These are phyloP conservation scores for Globisporangium acanthophoron DNA, from an alignment of 352 stramenopile genomes.

Conservation along the genomic window DNA sequence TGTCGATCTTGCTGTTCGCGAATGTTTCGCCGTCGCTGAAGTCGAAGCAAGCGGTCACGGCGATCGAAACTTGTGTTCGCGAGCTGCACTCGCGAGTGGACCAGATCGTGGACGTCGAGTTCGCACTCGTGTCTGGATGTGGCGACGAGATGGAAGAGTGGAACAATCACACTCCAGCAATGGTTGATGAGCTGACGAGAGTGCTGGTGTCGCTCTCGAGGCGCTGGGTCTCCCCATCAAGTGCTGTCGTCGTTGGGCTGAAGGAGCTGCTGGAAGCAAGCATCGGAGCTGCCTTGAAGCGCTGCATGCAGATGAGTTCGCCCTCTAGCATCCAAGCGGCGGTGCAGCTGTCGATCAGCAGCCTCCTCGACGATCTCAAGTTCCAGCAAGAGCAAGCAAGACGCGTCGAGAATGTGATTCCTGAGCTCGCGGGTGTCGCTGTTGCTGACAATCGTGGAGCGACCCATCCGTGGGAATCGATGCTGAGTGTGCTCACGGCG, in stretches of 20 bases:
- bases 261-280: constrained; percentile 39
- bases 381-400: background rate
- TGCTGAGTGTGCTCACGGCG: constrained; percentile 21
- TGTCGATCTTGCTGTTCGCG: constrained; percentile 40
- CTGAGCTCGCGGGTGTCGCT: constrained; percentile 38
- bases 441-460: constrained; percentile 33
- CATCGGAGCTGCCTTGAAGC: constrained; percentile 27
- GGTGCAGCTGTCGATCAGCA: background rate
- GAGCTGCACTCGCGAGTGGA: constrained; percentile 19
- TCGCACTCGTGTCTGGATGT: constrained; percentile 2
- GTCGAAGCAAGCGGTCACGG: constrained; percentile 11
- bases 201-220: constrained; percentile 16
- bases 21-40: constrained; percentile 18
- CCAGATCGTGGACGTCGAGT: constrained; percentile 18
- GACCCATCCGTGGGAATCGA: constrained; percentile 20
- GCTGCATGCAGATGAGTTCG: constrained; percentile 11
- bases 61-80: constrained; percentile 24
- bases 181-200: constrained; percentile 20
- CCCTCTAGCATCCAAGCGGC: constrained; percentile 2
- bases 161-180: background rate
- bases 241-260: constrained; percentile 19
- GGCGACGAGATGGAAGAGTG: background rate
- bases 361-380: constrained; percentile 24
- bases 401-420: constrained; percentile 12
- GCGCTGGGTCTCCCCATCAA: constrained; percentile 7